A percentile compares a stretch with the other conserved stretches of the same genome.
These are phyloP conservation scores for Corchorus olitorius DNA, from an alignment of 345 rosid genomes.

Conservation along the genomic window DNA sequence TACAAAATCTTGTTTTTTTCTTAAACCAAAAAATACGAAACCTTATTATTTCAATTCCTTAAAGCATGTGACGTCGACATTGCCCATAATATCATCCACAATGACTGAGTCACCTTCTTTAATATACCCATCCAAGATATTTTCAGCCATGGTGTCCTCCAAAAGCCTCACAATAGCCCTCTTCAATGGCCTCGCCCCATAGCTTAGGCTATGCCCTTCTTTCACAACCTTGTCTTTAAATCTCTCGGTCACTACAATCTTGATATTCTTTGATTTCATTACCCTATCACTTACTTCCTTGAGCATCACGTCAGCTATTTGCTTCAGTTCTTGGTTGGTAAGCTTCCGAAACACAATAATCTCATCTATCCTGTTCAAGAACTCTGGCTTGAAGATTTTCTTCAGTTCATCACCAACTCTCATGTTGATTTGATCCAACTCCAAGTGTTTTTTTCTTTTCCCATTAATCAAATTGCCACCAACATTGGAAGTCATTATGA, in stretches of 20 bases:
- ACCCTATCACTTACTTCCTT: slow-evolving; percentile 4
- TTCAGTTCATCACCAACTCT: not conserved
- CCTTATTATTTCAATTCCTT: too few relatives aligned
- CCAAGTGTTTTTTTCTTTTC: too few relatives aligned
- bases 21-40: too few relatives aligned
- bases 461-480: not conserved
- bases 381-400: slow-evolving; percentile 2
- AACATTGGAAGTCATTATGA: slow-evolving; percentile 12
- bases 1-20: too few relatives aligned
- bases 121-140: not conserved
- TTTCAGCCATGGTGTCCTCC: not conserved
- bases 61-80: too few relatives aligned
- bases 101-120: not conserved
- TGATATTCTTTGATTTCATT: not conserved
- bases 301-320: slow-evolving; percentile 1
- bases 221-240: not conserved
- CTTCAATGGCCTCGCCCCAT: slow-evolving; percentile 6
- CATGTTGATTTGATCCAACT: not conserved
- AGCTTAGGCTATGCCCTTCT: not conserved
- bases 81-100: too few relatives aligned
- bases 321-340: not conserved
- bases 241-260: not conserved
- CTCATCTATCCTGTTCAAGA: slow-evolving; percentile 10
- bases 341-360: not conserved
- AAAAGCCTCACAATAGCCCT: too few relatives aligned